Base-by-base conservation (phyloP, 257 asterid species). In the Osmanthus fragrans region DNA sequence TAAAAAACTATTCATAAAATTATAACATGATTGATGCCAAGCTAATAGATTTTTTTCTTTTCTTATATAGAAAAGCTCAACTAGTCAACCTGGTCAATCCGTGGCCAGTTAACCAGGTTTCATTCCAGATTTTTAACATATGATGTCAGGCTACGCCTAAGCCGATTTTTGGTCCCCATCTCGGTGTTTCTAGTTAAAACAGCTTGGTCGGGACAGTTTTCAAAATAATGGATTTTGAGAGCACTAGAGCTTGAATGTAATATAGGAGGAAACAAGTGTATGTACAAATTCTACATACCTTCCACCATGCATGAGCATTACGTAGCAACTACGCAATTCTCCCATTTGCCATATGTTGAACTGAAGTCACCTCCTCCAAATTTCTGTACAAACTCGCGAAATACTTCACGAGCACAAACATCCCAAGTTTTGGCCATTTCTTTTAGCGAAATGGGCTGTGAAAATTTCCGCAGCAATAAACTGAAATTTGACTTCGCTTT, bases 341-440 rank as follows among this genome's bases (percentile, higher is more conserved):
- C 83, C 92, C 94, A 88, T 45, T 81, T 75, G 37, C 90, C 90
- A 77, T 86, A 84, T 60, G 32, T 80, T 60, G 92, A 85, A 66
- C 82, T 85, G 76, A 88, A 85, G 83, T 75, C 68, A 54, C 88
- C 91, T 40, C 88, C 92, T 30, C 94, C 94, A n/a, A 65, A 40
- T 65, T 58, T 72, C 79, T 56, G 71, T 4, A 86, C 89, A 30
- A 75, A 79, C 82, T 85, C 88, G 3, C 45, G 73, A 66, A 82
- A 74, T 8, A 82, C 89, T 76, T 78, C 79, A 0, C 91, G 84
- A 36, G 90, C 91, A 39, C 84, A 85, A 16, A 19, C 11, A 60
- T 82, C 84, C 94, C 94, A 90, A 1, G 84, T 68, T 78, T 83
- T 82, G 8, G 86, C 90, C 87, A 90, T 85, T 36, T 86, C 83